Base-by-base conservation (phyloP, 768 basidiomycete genomes). In the Trametes cingulata region DNA sequence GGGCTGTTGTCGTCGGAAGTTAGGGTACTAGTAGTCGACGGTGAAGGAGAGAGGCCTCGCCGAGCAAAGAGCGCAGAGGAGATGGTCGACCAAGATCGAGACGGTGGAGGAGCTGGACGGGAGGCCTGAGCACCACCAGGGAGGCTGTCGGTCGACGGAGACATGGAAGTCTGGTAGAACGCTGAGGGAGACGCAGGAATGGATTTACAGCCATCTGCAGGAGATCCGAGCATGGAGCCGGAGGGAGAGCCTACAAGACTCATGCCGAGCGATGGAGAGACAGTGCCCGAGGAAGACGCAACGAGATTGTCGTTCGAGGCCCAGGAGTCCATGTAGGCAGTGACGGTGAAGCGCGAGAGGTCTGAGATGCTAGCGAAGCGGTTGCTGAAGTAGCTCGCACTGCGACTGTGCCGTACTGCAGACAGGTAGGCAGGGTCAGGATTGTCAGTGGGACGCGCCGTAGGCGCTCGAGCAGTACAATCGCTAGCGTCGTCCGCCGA, bases 281-380 rank as follows among this genome's bases (percentile, higher is more conserved):
- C 7, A 7, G 17, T 12, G 9, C 33, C 14, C 8, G 58, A 46
- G 35, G 52, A 14, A 40, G 61, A 39, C 41, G 41, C 17, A 52
- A 24, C 39, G 10, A 37, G 24, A 4, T 39, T 54, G 15, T 55
- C 60, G 53, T 29, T 35, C 13, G 59, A 61, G 22, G 10, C 47
- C 53, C 54, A 50, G 3, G 52, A 15, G 15, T 42, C 56, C 48
- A 40, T 53, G 25, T 63, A 66, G 9, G 61, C 60, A 17, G 68
- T 64, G 35, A 66, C 24, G 14, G 62, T 64, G 24, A 64, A 58
- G 19, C 42, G 52, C 5, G 68, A 64, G n/a, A 54, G 27, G 49
- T 60, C 56, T 1, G 50, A 56, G 43, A 58, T 50, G 15, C 51
- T 55, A 6, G 61, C 53, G 19, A 63, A 58, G n/a, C 61, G 56